phyloP scores from a whole-genome alignment of 371 early-diverging fungal species.

The Blakeslea trispora region DNA sequence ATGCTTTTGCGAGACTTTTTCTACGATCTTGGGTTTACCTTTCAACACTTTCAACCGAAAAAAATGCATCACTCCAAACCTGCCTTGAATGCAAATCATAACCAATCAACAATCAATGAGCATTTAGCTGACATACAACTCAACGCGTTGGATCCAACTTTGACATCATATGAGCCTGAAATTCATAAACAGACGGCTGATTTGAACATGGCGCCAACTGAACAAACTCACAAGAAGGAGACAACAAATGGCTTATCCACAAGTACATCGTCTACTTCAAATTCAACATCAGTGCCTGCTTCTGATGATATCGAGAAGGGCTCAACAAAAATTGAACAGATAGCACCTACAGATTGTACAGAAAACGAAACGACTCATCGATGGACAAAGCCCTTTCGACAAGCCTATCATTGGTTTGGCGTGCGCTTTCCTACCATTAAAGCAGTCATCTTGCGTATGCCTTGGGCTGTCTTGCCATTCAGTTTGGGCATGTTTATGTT shows the following conservation, averaged over 20 bases:
- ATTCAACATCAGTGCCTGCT: not conserved
- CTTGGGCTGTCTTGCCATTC: constrained; percentile 78
- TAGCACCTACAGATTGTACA: no score
- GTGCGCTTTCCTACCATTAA: constrained; percentile 47
- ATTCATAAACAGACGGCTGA: not conserved
- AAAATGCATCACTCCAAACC: constrained; percentile 5
- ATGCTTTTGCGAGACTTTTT: constrained; percentile 52
- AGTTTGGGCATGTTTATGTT: constrained; percentile 83
- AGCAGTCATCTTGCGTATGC: constrained; percentile 64
- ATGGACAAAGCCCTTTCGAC: not conserved
- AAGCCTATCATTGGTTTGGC: constrained; percentile 10
- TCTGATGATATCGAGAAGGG: no score
- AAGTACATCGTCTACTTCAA: not conserved
- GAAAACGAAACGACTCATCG: no score
- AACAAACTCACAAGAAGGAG: not conserved
- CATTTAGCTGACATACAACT: constrained; percentile 2
- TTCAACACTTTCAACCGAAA: constrained; percentile 4
- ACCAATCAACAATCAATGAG: not conserved
- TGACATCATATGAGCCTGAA: not conserved
- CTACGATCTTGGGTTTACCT: constrained; percentile 39
- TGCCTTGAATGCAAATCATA: not conserved
- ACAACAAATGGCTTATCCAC: not conserved
- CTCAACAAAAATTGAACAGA: no score
- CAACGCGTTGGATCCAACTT: not conserved
- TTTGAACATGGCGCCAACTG: not conserved